Conservation (phyloP, 2,329 filamentous ascomycete species). For the Ascochyta lentis region DNA sequence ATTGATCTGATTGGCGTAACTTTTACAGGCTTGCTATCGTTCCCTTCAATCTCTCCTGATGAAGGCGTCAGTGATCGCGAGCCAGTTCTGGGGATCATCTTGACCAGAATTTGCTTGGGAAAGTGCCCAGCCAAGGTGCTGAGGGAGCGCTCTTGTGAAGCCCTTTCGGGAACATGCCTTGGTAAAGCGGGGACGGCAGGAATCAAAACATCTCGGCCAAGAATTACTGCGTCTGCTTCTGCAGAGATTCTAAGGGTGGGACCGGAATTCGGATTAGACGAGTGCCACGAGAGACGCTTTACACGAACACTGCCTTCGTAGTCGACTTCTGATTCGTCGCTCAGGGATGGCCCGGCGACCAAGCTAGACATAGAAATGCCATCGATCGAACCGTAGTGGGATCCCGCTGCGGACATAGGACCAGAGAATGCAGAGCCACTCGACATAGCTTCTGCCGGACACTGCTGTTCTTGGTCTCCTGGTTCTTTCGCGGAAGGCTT, state of each 20-base stretch:
- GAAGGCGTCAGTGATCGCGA: conserved; percentile 18
- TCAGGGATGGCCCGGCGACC: conserved; percentile 9
- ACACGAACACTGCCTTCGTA: conserved; percentile 18
- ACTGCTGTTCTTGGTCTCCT: not conserved
- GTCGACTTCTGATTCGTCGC: conserved; percentile 11
- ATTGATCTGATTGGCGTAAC: conserved; percentile 33
- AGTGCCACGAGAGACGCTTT: conserved; percentile 30
- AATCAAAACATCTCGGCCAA: conserved; percentile 15
- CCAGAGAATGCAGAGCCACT: not conserved
- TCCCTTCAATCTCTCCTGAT: not conserved
- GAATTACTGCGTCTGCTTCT: conserved; percentile 36
- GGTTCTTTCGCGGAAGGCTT: not conserved
- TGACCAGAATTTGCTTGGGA: conserved; percentile 17
- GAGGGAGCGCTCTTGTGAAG: conserved; percentile 11
- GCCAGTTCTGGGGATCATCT: conserved; percentile 3
- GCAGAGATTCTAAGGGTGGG: conserved; percentile 30
- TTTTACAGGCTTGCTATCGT: conserved; percentile 4
- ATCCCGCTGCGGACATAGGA: not conserved
- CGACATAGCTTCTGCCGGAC: not conserved
- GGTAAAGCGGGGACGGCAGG: conserved; percentile 21
- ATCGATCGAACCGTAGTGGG: conserved; percentile 5
- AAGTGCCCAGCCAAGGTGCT: conserved; percentile 18
- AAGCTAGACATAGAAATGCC: conserved; percentile 15
- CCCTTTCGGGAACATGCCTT: not conserved
- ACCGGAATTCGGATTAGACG: conserved; percentile 21